phyloP scores from a whole-genome alignment of 306 rosid species.

The Citrullus mucosospermus region DNA sequence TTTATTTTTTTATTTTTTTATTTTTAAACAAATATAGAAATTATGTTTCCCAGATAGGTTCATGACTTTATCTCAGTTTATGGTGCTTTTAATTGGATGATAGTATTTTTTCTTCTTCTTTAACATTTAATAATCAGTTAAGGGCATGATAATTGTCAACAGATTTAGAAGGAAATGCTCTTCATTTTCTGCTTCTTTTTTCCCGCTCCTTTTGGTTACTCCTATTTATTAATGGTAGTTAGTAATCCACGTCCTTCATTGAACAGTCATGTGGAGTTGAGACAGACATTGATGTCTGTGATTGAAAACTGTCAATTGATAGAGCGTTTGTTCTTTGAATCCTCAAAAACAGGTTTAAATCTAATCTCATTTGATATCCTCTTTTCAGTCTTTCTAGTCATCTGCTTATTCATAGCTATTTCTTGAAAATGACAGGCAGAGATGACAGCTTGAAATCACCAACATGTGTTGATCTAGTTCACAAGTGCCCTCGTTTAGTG shows the following conservation, averaged over 20 bases:
- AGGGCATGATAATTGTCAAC: background rate
- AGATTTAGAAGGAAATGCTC: background rate
- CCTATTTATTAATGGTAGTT: background rate
- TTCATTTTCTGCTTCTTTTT: background rate
- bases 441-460: constrained; percentile 91
- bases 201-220: background rate
- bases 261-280: constrained; percentile 80
- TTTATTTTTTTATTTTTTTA: no score
- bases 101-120: background rate
- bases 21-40: background rate
- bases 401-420: constrained; percentile 19
- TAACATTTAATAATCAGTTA: background rate
- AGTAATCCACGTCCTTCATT: constrained; percentile 9
- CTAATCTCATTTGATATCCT: constrained; percentile 5
- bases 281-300: constrained; percentile 84
- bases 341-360: constrained; percentile 69
- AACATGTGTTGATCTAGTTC: constrained; percentile 62
- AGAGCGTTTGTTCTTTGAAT: constrained; percentile 85
- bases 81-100: background rate
- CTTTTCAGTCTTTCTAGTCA: constrained; percentile 4
- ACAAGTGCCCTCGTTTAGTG: constrained; percentile 59
- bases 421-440: constrained; percentile 51
- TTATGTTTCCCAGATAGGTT: background rate
- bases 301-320: constrained; percentile 67
- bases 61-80: background rate